These are phyloP conservation scores for Gracilaria domingensis DNA, from an alignment of 23 red algal species.

Conservation along the genomic window DNA sequence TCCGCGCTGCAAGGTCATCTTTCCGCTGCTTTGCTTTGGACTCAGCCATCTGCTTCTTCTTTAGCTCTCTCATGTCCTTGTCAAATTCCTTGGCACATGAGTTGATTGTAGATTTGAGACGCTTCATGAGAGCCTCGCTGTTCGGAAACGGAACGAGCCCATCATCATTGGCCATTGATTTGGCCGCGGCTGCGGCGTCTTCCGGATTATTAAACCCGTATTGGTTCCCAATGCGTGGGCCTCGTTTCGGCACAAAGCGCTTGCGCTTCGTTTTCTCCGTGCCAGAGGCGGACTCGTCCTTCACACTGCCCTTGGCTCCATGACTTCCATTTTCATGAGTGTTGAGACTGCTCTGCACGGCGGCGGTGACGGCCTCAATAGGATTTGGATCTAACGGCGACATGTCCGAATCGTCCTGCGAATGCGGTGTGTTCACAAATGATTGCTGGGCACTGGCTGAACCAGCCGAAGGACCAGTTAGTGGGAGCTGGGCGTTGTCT, in stretches of 20 bases:
- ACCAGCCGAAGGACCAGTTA: background rate
- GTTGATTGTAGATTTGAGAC: slow-evolving; percentile 79
- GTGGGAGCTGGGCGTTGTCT: background rate
- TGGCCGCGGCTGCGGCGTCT: slow-evolving; percentile 18
- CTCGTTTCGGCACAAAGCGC: slow-evolving; percentile 47
- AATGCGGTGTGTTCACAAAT: background rate
- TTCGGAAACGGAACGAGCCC: slow-evolving; percentile 73
- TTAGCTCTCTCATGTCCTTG: slow-evolving; percentile 50
- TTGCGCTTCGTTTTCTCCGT: slow-evolving; percentile 11
- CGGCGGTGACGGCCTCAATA: background rate
- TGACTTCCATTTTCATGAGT: slow-evolving; percentile 21
- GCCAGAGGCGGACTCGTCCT: background rate
- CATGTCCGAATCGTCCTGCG: slow-evolving; percentile 39
- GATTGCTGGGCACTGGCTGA: background rate
- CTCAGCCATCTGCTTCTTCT: slow-evolving; percentile 58
- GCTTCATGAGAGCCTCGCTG: slow-evolving; percentile 78
- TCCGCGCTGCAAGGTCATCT: slow-evolving; percentile 59
- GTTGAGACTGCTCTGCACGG: background rate
- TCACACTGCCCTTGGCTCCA: background rate
- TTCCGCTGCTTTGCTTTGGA: slow-evolving; percentile 51
- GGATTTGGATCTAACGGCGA: slow-evolving; percentile 6
- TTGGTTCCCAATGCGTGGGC: slow-evolving; percentile 58
- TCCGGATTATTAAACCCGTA: slow-evolving; percentile 60
- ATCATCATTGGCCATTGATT: slow-evolving; percentile 42
- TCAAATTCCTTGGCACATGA: slow-evolving; percentile 63